Conservation (phyloP, 2,329 filamentous ascomycete genomes). For the Trichoderma asperellum region DNA sequence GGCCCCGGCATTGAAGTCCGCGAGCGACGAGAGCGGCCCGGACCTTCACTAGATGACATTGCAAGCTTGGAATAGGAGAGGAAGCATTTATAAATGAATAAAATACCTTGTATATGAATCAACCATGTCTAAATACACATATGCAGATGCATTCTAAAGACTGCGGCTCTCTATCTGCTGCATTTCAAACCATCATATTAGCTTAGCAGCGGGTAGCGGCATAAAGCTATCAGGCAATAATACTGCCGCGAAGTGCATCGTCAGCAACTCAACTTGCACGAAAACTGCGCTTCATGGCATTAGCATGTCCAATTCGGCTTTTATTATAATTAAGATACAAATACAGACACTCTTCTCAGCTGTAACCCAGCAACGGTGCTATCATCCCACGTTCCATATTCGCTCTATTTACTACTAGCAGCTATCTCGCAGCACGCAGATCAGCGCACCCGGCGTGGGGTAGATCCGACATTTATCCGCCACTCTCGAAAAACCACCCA, state of each 20-base stretch:
- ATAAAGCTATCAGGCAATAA: background rate
- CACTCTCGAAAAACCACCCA: conserved; percentile 38
- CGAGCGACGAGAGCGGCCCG: conserved; percentile 63
- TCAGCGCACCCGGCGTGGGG: conserved; percentile 22
- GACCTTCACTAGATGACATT: conserved; percentile 65
- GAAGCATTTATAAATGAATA: background rate
- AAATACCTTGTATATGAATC: conserved; percentile 13
- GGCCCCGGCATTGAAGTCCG: conserved; percentile 84
- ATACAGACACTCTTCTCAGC: background rate
- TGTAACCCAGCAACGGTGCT: background rate
- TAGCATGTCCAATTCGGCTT: background rate
- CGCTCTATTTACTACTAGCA: background rate
- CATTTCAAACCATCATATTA: background rate
- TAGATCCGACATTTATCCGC: conserved; percentile 45
- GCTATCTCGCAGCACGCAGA: background rate
- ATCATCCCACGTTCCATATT: background rate
- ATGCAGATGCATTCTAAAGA: conserved; percentile 9
- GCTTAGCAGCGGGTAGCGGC: conserved; percentile 2
- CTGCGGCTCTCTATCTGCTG: background rate
- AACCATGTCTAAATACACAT: conserved; percentile 13
- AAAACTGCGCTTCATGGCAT: background rate
- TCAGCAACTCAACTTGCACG: background rate
- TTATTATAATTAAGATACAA: background rate
- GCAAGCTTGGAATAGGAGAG: conserved; percentile 65
- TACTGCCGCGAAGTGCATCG: background rate